Evolutionary conservation across 768 basidiomycete genomes (phyloP).

Genomic region (Lactifluus echinatus): DNA sequence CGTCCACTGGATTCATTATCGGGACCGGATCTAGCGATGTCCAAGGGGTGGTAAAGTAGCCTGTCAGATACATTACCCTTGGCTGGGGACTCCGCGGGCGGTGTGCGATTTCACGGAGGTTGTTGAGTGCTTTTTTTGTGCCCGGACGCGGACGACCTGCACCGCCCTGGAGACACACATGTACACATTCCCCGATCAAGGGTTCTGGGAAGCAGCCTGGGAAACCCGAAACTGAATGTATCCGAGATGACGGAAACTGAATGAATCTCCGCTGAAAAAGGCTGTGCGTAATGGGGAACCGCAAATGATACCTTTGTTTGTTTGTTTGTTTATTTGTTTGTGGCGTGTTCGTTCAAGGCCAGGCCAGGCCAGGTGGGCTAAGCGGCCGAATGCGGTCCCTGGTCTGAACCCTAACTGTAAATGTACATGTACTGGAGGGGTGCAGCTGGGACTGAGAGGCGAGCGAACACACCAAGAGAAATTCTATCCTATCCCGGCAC

Average conservation of each 20-base stretch:
- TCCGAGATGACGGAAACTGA: constrained; percentile 12
- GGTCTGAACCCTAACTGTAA: neutral
- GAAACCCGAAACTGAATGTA: constrained; percentile 3
- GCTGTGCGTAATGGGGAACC: constrained; percentile 16
- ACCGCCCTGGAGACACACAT: constrained; percentile 15
- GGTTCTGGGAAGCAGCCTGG: constrained; percentile 17
- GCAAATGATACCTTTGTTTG: constrained; percentile 11
- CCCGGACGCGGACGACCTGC: constrained; percentile 1
- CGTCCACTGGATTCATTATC: neutral
- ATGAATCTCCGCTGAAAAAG: constrained; percentile 10
- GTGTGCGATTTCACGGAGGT: constrained; percentile 3
- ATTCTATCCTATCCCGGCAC: neutral
- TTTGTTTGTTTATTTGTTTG: constrained; percentile 18
- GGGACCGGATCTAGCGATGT: constrained; percentile 2
- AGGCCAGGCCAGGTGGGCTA: neutral
- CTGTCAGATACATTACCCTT: neutral
- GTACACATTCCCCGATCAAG: constrained; percentile 13
- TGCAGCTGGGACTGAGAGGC: neutral
- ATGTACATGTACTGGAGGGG: too few species aligned
- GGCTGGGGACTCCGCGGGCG: constrained; percentile 10
- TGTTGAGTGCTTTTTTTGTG: constrained; percentile 10
- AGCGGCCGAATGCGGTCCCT: constrained; percentile 5
- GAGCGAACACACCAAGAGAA: neutral
- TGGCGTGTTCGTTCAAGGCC: neutral
- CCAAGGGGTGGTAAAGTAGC: neutral